Conservation (phyloP, 768 basidiomycete species). For the Mrakia gelida region DNA sequence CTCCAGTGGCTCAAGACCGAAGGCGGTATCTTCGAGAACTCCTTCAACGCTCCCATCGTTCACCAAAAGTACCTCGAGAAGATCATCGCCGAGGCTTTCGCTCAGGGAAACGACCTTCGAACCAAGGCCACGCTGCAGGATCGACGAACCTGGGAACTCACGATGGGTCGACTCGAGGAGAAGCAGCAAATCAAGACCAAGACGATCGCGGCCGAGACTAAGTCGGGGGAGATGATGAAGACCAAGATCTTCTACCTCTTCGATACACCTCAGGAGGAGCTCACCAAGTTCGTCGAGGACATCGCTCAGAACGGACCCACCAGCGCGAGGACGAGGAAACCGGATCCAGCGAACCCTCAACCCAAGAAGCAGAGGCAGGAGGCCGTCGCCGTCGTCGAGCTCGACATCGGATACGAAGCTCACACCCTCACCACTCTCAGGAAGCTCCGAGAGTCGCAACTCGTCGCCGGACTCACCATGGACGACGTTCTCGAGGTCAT, state of each 20-base stretch:
- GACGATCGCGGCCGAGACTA: neutral
- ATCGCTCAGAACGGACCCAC: neutral
- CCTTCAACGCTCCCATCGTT: neutral
- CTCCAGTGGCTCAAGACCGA: constrained; percentile 16
- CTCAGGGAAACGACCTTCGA: constrained; percentile 7
- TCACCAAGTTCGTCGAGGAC: neutral
- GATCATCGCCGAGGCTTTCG: neutral
- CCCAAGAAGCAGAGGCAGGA: neutral
- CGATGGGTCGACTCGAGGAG: constrained; percentile 8
- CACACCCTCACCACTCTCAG: neutral
- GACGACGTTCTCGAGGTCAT: neutral
- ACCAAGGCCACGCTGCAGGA: constrained; percentile 4
- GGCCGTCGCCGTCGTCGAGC: neutral
- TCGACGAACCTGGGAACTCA: constrained; percentile 12
- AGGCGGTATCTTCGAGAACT: constrained; percentile 10
- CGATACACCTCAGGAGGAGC: neutral
- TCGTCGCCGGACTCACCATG: neutral
- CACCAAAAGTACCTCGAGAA: constrained; percentile 12
- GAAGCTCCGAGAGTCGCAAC: neutral
- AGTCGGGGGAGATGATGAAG: neutral
- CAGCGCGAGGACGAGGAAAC: neutral
- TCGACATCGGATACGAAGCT: neutral
- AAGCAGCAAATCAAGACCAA: constrained; percentile 8
- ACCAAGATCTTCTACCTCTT: constrained; percentile 18
- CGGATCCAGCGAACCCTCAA: neutral